A percentile compares a stretch with the other conserved stretches of the same genome.
phyloP scores from a whole-genome alignment of 1,284 basidiomycete species.

The Puccinia triticina region DNA sequence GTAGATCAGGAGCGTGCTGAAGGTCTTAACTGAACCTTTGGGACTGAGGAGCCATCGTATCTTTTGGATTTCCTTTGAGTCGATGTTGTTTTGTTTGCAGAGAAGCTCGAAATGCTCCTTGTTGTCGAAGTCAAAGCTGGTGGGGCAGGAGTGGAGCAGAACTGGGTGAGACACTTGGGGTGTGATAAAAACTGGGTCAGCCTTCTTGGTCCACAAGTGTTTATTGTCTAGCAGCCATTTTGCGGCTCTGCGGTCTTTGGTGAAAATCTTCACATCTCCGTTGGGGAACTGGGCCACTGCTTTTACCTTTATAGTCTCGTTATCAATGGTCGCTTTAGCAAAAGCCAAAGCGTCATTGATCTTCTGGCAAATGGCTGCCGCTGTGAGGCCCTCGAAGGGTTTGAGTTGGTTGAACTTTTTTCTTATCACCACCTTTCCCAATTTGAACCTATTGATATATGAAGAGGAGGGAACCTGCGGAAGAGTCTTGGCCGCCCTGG shows the following conservation, averaged over 20 bases:
- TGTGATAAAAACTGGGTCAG: too few species aligned
- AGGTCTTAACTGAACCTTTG: not conserved
- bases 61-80: not conserved
- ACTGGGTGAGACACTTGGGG: not conserved
- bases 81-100: not conserved
- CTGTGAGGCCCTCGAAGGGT: not conserved
- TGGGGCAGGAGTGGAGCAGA: not conserved
- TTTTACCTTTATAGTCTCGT: too few species aligned
- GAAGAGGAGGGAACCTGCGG: not conserved
- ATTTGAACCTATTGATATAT: too few species aligned
- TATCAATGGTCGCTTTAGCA: not conserved
- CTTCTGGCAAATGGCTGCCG: not conserved
- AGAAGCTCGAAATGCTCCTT: not conserved
- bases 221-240: conserved; percentile 14
- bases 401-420: too few species aligned
- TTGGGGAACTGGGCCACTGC: too few species aligned
- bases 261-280: too few species aligned
- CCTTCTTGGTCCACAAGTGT: not conserved
- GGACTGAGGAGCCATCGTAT: too few species aligned
- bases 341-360: not conserved
- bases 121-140: conserved; percentile 9
- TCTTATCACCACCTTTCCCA: too few species aligned
- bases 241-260: too few species aligned
- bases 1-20: too few species aligned
- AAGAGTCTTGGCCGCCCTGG: too few species aligned